These are phyloP conservation scores for Camellia oleifera DNA, from an alignment of 179 eudicot genomes.

Conservation along the genomic window DNA sequence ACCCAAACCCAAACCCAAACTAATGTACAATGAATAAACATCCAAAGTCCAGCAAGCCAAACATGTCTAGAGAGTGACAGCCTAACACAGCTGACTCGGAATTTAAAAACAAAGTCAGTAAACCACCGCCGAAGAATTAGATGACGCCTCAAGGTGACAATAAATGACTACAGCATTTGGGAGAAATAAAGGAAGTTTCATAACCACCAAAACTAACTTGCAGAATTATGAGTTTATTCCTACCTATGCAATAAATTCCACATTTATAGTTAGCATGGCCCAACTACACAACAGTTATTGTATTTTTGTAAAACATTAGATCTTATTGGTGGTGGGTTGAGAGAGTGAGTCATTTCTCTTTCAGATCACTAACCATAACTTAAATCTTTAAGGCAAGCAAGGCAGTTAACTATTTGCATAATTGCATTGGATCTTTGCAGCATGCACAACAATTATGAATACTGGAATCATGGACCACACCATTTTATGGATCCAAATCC, in stretches of 20 bases:
- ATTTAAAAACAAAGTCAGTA: no score
- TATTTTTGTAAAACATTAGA: not conserved
- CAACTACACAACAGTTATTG: not conserved
- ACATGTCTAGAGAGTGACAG: no score
- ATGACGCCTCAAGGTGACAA: no score
- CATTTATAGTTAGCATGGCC: not conserved
- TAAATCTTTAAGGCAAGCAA: not conserved
- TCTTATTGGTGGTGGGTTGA: conserved; percentile 3
- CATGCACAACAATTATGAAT: conserved; percentile 1
- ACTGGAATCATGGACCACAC: not conserved
- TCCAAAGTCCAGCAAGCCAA: no score
- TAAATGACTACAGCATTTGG: no score
- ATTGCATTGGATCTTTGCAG: not conserved
- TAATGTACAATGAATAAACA: not conserved
- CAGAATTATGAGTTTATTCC: not conserved
- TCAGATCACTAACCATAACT: not conserved
- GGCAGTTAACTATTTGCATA: not conserved
- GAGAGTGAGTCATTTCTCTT: not conserved
- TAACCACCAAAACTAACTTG: not conserved
- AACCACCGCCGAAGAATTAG: no score
- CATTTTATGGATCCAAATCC: no score
- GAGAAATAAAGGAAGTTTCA: not conserved
- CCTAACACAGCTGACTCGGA: no score
- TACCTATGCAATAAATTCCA: not conserved
- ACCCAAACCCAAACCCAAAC: not conserved